Evolutionary conservation across 192 early-diverging fungal species (phyloP), one percentile per base, ranked within the genome.

Genomic region (Phlyctochytrium planicorne): DNA sequence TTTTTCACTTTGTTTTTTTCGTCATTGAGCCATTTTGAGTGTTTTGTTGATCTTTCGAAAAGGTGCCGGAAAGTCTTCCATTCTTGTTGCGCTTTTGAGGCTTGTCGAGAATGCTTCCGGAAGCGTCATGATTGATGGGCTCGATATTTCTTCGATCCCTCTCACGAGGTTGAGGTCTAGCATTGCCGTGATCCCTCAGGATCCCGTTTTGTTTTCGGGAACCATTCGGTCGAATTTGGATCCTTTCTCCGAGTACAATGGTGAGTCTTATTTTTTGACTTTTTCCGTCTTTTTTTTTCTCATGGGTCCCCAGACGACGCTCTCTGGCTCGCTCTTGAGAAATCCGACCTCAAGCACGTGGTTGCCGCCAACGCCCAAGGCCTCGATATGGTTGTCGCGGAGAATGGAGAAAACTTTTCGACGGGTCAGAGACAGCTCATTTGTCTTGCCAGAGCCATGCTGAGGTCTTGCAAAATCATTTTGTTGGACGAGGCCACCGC

Each of bases 121-220:
- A 25, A 40, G 67, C 17, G 90, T 96, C 34, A 29, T 68, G 0
- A 82, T 96, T 40, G 94, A 96, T 66, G 86, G 80, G 50, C 70
- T 93, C 30, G 88, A 94, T 68, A 91, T 95, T 40, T 68, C 82
- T 0, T 71, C 77, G 23, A 75, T 96, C 50, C 87, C 90, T n/a
- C 68, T 47, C 30, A 27, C 37, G 29, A 10, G 60, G 65, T 10
- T 57, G 0, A 40, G 71, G 25, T 63, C 53, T 10, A 25, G 71
- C 36, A 60, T 98, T 53, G 91, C 93, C 0, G 91, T 98, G 50
- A 94, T 98, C 70, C 93, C 94, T 34, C 94, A 98, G 78, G 94
- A 97, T 40, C 93, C 93, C 2, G 83, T 92, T 23, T 57, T 86
- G 31, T 86, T 86, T 37, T 78, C 73, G 30, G 81, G 75, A 25